A percentile compares a stretch with the other conserved stretches of the same genome.
These are phyloP conservation scores for Aspergillus terreus DNA, from an alignment of 2,329 filamentous ascomycete genomes.

Conservation along the genomic window DNA sequence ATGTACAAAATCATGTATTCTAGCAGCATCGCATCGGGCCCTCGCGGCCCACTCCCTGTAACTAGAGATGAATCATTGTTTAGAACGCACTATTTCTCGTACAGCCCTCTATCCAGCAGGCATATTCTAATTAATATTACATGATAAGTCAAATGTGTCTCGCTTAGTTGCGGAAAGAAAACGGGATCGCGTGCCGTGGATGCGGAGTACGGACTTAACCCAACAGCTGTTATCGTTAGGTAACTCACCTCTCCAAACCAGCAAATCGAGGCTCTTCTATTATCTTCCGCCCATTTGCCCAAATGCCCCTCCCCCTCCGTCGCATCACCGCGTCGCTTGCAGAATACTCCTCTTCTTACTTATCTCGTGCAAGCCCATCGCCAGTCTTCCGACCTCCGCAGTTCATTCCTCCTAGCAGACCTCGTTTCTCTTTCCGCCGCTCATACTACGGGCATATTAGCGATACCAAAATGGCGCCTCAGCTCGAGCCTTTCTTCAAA, in stretches of 20 bases:
- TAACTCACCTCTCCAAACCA: slow-evolving; percentile 9
- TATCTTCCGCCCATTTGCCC: slow-evolving; percentile 13
- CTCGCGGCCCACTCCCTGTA: neutral
- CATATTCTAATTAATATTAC: neutral
- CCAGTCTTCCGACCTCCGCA: slow-evolving; percentile 6
- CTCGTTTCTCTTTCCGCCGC: slow-evolving; percentile 23
- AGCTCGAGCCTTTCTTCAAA: slow-evolving; percentile 89
- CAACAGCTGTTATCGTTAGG: slow-evolving; percentile 3
- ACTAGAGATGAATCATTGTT: neutral
- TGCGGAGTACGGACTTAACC: neutral
- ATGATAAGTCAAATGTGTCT: neutral
- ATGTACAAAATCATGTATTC: neutral
- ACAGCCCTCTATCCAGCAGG: neutral
- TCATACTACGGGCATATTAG: slow-evolving; percentile 45
- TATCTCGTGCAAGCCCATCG: slow-evolving; percentile 4
- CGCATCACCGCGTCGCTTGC: slow-evolving; percentile 23
- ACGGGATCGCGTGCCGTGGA: slow-evolving; percentile 1
- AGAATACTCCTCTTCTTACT: slow-evolving; percentile 12
- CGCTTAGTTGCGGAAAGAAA: slow-evolving; percentile 7
- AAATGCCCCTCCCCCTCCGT: slow-evolving; percentile 36
- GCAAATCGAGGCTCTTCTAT: slow-evolving; percentile 12
- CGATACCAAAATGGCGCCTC: slow-evolving; percentile 72
- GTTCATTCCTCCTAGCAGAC: slow-evolving; percentile 3
- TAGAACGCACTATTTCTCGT: neutral
- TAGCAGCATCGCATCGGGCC: neutral